Base-by-base conservation (phyloP, 2,329 filamentous ascomycete species). In the Phoma herbarum region DNA sequence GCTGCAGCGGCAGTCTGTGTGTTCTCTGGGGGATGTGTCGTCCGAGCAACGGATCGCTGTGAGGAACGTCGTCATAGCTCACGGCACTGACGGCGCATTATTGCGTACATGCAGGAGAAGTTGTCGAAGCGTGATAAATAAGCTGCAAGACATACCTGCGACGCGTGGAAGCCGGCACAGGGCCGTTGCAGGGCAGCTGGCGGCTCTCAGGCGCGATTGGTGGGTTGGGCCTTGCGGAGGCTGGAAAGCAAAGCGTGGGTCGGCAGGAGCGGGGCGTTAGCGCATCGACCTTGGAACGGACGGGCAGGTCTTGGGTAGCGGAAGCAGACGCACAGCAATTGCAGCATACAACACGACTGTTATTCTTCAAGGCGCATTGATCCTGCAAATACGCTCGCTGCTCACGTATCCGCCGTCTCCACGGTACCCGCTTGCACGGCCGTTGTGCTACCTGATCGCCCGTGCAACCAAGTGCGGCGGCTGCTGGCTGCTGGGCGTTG, bases 381-480 rank as follows among this genome's bases (percentile, higher is more conserved):
- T 41, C 9, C 10, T n/a, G 33, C 46, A 35, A 3, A 26, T 14
- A 37, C n/a, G n/a, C n/a, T n/a, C 20, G n/a, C 31, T 18, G 31
- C 14, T 8, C 31, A n/a, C 16, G n/a, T 16, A 14, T 33, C 12
- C 7, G 14, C 37, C 6, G 14, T 25, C 18, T 26, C 20, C 33
- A 20, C 46, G 28, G 10, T 29, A 1, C 41, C 10, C 16, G 22
- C 16, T 22, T 33, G 51, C 41, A 33, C 43, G 33, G 25, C 31
- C 54, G 4, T 23, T 46, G 56, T 59, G 33, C 51, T 18, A 59
- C 56, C 25, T 44, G 28, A 45, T 59, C 56, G 20, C 56, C 56
- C 20, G 45, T 28, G 31, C 50, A 59, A 59, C 56, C 23, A 41
- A 22, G 14, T 43, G 14, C 22, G 16, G 43, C 43, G 43, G 26